Evolutionary conservation across 805 yeast genomes (phyloP), one percentile per base, ranked within the genome.

Genomic region (Monosporozyma yasuniensis): DNA sequence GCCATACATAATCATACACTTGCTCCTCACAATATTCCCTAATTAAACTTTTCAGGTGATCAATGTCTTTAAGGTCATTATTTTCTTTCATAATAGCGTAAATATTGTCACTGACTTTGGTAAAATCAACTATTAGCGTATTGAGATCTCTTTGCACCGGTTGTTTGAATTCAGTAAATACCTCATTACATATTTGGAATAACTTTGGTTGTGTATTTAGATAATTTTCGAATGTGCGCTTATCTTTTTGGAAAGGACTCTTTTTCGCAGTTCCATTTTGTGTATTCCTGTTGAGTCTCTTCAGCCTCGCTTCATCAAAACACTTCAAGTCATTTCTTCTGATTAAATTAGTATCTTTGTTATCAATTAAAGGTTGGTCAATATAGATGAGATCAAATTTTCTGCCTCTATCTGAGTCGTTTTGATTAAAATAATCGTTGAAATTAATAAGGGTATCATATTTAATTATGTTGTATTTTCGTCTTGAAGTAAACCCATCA

Each of bases 11-110:
- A 54, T 79, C 84, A 57, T 80, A 84, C 30, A 87, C 63, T 50
- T 81, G 80, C 52, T 74, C 57, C 57, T 90, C 96, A 14, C 87
- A 81, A 56, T 87, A 87, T 49, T 79, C 80, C 57, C 81, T 83
- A 1, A 88, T 71, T 43, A 80, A 70, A 50, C 71, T 72, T 55
- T 72, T 77, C 54, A 80, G 65, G 50, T 82, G 53, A 3, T 55
- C 44, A 14, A 57, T 44, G 3, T 35, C n/a, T 34, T 48, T 50
- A 23, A 63, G 60, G 19, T 47, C 18, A 22, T 45, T 39, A 27
- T 61, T 63, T 5, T 10, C 23, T 8, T 41, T 44, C 53, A 59
- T 47, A 8, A 35, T 42, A 5, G 39, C 23, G 41, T 47, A 49
- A 32, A 46, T n/a, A 27, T 47, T 22, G 21, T 19, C 11, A 5